phyloP scores from a whole-genome alignment of 2,329 filamentous ascomycete species.

The Elsinoe arachidis region DNA sequence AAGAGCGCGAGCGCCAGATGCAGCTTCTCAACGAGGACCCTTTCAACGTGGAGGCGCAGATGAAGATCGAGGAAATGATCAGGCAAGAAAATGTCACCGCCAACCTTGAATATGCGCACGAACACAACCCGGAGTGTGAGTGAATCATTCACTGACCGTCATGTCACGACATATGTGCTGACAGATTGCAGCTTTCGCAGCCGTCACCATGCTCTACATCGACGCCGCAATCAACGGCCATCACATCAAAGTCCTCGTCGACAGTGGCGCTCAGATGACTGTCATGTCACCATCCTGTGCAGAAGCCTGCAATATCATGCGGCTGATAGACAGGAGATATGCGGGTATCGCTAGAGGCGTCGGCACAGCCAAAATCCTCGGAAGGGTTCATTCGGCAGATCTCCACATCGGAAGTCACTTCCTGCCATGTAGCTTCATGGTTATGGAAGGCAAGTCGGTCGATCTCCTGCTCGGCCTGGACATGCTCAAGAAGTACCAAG shows the following conservation, averaged over 20 bases:
- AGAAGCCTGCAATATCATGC: constrained; percentile 89
- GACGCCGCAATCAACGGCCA: constrained; percentile 90
- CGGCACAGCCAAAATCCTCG: constrained; percentile 87
- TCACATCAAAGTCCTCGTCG: constrained; percentile 90
- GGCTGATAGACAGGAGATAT: constrained; percentile 85
- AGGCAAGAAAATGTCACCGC: constrained; percentile 88
- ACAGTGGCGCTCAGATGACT: constrained; percentile 93
- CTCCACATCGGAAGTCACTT: constrained; percentile 86
- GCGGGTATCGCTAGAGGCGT: constrained; percentile 88
- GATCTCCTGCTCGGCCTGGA: constrained; percentile 88
- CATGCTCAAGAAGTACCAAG: constrained; percentile 95
- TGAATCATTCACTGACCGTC: constrained; percentile 14
- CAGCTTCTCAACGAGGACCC: constrained; percentile 83
- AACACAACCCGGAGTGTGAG: constrained; percentile 92
- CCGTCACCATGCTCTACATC: constrained; percentile 93
- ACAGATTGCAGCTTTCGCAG: constrained; percentile 64
- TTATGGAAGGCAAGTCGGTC: constrained; percentile 98
- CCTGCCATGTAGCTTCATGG: constrained; percentile 90
- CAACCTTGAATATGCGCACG: constrained; percentile 92
- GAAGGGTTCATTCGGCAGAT: constrained; percentile 87
- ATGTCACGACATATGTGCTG: neutral
- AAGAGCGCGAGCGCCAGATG: constrained; percentile 73
- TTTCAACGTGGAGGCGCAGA: constrained; percentile 86
- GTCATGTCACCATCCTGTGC: constrained; percentile 97
- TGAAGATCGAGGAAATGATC: constrained; percentile 93